Base-by-base conservation (phyloP, 169 alveolate species). In the Plasmodium gonderi region DNA sequence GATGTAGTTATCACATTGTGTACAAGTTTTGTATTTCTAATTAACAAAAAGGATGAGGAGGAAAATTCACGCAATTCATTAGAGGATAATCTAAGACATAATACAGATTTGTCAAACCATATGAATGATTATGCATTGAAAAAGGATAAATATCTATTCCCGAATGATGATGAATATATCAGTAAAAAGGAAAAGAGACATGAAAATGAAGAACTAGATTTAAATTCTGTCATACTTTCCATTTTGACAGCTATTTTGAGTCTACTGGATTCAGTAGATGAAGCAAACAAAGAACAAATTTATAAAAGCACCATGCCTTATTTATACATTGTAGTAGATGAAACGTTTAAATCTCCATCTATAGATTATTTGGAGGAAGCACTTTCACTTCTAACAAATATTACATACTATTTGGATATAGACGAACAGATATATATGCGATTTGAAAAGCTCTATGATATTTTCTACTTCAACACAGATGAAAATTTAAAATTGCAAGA, bases 301-400 rank as follows among this genome's bases (percentile, higher is more conserved):
- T 85, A 85, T 44, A 85, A 75, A 74, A 74, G 45, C 47, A 85
- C 83, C 8, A n/a, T 85, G 44, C 67, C 92, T 2, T 85, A 85
- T 40, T 49, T 85, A 74, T 85, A 85, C 67, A 75, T 74, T 8
- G 92, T 85, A 42, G 69, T 85, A 7, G 92, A 85, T 54, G 92
- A 85, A 85, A 85, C 92, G 17, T 85, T 85, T 74, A 85, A 85
- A 77, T 85, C 87, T 0, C 92, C 92, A 1, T 85, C 92, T 17
- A 75, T 85, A 26, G 92, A 85, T 49, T 85, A 85, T 75, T 45
- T 85, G 3, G 92, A 85, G 20, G 92, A 85, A 74, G 92, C 87
- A 17, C 67, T 85, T 14, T 72, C 92, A 5, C 47, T 85, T 40
- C 67, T 85, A n/a, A 85, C 92, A 14, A 85, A 85, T 17, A 85